A percentile compares a stretch with the other conserved stretches of the same genome.
phyloP scores from a whole-genome alignment of 352 stramenopile species.

The Phytophthora podocarpi region DNA sequence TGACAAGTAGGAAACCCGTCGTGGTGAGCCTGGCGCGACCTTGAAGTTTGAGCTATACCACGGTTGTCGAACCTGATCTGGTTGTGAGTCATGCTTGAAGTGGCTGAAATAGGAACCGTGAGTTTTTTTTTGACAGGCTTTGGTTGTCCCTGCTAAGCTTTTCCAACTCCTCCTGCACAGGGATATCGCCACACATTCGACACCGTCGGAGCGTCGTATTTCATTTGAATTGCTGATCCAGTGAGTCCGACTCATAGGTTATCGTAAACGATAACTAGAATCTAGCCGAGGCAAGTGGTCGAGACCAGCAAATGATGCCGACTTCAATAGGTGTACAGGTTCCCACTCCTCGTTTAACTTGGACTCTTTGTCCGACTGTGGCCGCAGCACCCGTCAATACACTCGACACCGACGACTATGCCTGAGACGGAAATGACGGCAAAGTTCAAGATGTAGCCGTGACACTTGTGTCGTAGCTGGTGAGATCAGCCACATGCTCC shows the following conservation, averaged over 20 bases:
- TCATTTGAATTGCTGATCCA: too few species aligned
- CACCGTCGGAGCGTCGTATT: too few species aligned
- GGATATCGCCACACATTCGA: too few species aligned
- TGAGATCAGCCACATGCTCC: constrained; percentile 7
- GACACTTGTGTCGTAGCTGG: too few species aligned
- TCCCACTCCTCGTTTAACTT: too few species aligned
- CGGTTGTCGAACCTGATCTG: constrained; percentile 18
- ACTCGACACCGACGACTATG: neutral
- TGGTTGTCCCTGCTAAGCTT: too few species aligned
- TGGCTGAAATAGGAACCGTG: constrained; percentile 8
- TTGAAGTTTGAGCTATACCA: constrained; percentile 23
- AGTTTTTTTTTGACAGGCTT: neutral
- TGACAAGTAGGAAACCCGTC: too few species aligned
- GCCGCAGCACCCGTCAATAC: neutral
- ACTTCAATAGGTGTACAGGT: neutral
- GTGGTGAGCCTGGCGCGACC: too few species aligned
- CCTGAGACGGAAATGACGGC: neutral
- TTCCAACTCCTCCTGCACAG: too few species aligned
- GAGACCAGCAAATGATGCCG: neutral
- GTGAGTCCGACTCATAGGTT: too few species aligned
- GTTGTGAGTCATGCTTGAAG: constrained; percentile 4
- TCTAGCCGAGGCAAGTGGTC: too few species aligned
- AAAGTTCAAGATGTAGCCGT: neutral
- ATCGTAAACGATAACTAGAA: too few species aligned
- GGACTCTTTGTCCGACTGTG: neutral